These are phyloP conservation scores for Trematosphaeria pertusa DNA, from an alignment of 2,329 filamentous ascomycete species.

Conservation along the genomic window DNA sequence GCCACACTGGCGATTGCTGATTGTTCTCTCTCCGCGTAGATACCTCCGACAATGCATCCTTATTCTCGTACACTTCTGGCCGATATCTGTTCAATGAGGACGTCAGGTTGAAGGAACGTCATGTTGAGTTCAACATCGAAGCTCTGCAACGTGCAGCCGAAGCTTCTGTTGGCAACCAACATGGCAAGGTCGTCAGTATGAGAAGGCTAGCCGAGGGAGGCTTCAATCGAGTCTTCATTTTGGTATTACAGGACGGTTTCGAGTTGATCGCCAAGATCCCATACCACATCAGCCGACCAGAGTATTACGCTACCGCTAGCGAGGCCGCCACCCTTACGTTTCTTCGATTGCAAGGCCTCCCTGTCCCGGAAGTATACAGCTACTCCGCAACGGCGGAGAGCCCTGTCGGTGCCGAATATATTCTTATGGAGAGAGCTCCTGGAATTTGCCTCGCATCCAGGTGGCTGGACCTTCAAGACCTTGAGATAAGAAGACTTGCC, in stretches of 20 bases:
- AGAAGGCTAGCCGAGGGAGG: constrained; percentile 23
- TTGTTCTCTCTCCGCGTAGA: constrained; percentile 8
- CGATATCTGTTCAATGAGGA: constrained; percentile 20
- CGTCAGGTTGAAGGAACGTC: constrained; percentile 17
- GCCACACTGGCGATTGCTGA: constrained; percentile 8
- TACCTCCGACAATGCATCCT: constrained; percentile 9
- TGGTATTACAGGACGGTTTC: constrained; percentile 21
- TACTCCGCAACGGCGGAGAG: constrained; percentile 40
- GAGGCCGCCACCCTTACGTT: constrained; percentile 44
- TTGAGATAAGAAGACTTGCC: constrained; percentile 21
- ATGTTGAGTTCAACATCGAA: constrained; percentile 19
- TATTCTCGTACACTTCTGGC: constrained; percentile 19
- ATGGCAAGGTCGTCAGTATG: constrained; percentile 17
- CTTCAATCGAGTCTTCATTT: constrained; percentile 21
- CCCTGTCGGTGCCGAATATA: constrained; percentile 45
- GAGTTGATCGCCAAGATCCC: constrained; percentile 22
- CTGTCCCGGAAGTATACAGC: constrained; percentile 42
- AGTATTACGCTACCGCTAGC: constrained; percentile 36
- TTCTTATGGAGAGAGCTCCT: constrained; percentile 42
- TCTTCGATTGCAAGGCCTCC: constrained; percentile 33
- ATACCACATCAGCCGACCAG: constrained; percentile 18
- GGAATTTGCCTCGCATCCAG: constrained; percentile 34
- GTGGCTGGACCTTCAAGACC: constrained; percentile 29
- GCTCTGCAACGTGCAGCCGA: constrained; percentile 16
- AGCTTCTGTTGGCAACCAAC: constrained; percentile 14